A percentile compares a stretch with the other conserved stretches of the same genome.
These are phyloP conservation scores for Boletus patriciae DNA, from an alignment of 768 basidiomycete species.

Conservation along the genomic window DNA sequence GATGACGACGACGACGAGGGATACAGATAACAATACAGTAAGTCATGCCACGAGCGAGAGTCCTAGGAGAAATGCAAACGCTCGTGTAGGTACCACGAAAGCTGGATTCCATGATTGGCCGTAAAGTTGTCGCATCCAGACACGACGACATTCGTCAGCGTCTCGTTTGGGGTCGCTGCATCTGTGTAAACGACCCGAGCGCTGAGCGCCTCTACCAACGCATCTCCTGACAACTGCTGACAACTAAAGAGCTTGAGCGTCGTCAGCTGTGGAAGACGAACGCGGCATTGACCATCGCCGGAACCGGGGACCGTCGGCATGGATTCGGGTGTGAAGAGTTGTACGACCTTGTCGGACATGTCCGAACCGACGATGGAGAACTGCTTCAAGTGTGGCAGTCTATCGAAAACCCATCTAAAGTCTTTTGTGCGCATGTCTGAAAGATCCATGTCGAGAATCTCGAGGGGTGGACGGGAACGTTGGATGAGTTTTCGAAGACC, in stretches of 20 bases:
- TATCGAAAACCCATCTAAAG: conserved; percentile 66
- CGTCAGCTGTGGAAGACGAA: conserved; percentile 57
- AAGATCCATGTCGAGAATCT: conserved; percentile 73
- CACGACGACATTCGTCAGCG: conserved; percentile 26
- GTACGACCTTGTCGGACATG: conserved; percentile 73
- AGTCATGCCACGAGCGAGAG: neutral
- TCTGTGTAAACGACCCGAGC: conserved; percentile 47
- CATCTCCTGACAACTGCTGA: conserved; percentile 59
- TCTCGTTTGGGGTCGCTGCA: conserved; percentile 27
- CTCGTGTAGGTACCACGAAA: conserved; percentile 26
- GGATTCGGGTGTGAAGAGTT: conserved; percentile 50
- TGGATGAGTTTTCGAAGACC: conserved; percentile 65
- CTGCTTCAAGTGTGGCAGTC: conserved; percentile 50
- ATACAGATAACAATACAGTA: conserved; percentile 13
- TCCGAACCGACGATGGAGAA: conserved; percentile 80
- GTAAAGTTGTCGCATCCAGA: conserved; percentile 26
- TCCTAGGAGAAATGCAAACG: conserved; percentile 30
- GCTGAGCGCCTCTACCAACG: conserved; percentile 52
- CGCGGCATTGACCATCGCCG: conserved; percentile 22
- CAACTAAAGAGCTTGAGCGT: conserved; percentile 59
- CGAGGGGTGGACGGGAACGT: conserved; percentile 62
- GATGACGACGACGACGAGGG: neutral
- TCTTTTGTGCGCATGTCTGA: conserved; percentile 85
- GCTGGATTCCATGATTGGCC: conserved; percentile 19
- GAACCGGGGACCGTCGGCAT: conserved; percentile 6